Conservation (phyloP, 176 grass and related monocot genomes). For the Avena atlantica region DNA sequence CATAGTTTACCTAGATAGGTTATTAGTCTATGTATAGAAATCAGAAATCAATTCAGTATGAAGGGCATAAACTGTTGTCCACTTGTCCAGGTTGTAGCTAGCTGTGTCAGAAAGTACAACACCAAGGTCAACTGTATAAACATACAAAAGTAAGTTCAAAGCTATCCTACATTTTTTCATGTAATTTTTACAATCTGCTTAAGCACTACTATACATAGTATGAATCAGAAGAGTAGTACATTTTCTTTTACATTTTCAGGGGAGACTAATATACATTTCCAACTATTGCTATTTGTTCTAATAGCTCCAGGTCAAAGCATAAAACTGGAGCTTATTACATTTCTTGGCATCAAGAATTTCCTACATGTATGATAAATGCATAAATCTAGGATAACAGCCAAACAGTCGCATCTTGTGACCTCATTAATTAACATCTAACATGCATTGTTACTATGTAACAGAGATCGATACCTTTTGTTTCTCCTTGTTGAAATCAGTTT, state of each 20-base stretch:
- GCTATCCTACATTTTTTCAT: too few relatives aligned
- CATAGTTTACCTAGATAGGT: background rate
- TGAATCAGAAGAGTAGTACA: background rate
- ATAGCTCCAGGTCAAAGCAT: slow-evolving; percentile 21
- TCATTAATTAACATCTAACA: slow-evolving; percentile 3
- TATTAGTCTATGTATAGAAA: background rate
- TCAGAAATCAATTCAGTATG: background rate
- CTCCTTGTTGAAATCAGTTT: slow-evolving; percentile 76
- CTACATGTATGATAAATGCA: background rate
- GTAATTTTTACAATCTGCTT: too few relatives aligned
- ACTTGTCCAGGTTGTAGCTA: slow-evolving; percentile 4
- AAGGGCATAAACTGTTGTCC: background rate
- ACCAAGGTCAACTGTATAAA: background rate
- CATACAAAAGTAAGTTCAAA: too few relatives aligned
- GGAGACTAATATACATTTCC: background rate
- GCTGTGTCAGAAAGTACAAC: background rate
- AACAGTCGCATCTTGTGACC: background rate
- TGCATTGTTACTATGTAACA: slow-evolving; percentile 18
- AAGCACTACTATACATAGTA: too few relatives aligned
- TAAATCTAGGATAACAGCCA: background rate
- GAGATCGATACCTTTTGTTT: slow-evolving; percentile 72
- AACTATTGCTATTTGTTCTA: background rate
- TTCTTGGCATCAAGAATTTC: too few relatives aligned
- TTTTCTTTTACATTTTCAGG: background rate
- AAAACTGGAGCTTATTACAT: background rate